Evolutionary conservation across 495 filamentous ascomycete genomes (phyloP).

Genomic region (Hyphodiscus hymeniophilus): DNA sequence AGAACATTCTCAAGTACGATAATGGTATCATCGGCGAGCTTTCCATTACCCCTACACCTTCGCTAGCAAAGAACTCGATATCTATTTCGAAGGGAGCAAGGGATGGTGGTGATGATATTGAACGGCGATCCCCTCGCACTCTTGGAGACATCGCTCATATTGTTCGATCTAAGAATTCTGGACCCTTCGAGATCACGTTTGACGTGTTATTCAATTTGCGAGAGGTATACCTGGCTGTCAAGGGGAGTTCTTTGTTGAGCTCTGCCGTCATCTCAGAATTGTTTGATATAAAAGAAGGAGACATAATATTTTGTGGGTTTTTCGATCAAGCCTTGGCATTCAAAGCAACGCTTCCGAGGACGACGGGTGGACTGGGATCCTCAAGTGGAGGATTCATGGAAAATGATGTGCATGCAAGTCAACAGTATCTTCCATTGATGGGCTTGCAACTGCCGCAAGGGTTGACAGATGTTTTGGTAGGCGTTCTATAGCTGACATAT

Average conservation of each 20-base stretch:
- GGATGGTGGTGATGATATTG: too few species aligned
- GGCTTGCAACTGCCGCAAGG: too few species aligned
- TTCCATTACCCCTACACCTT: too few species aligned
- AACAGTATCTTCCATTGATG: slow-evolving; percentile 26
- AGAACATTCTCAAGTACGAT: background rate
- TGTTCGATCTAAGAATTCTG: slow-evolving; percentile 42
- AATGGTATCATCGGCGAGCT: background rate
- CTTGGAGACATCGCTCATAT: slow-evolving; percentile 32
- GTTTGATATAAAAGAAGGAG: slow-evolving; percentile 24
- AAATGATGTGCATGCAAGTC: slow-evolving; percentile 30
- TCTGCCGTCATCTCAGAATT: slow-evolving; percentile 23
- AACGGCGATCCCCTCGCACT: slow-evolving; percentile 2
- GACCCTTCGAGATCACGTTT: slow-evolving; percentile 42
- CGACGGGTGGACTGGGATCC: slow-evolving; percentile 14
- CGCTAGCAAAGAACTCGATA: too few species aligned
- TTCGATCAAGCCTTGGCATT: slow-evolving; percentile 29
- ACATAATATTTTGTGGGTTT: slow-evolving; percentile 32
- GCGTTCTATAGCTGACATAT: too few species aligned
- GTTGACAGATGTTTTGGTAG: too few species aligned
- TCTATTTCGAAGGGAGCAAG: too few species aligned
- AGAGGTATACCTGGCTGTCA: slow-evolving; percentile 27
- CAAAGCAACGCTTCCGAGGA: slow-evolving; percentile 19
- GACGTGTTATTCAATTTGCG: slow-evolving; percentile 38
- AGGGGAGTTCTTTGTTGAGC: slow-evolving; percentile 27
- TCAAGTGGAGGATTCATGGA: slow-evolving; percentile 27